Evolutionary conservation across 169 alveolate genomes (phyloP).

Genomic region (Plasmodium malariae): DNA sequence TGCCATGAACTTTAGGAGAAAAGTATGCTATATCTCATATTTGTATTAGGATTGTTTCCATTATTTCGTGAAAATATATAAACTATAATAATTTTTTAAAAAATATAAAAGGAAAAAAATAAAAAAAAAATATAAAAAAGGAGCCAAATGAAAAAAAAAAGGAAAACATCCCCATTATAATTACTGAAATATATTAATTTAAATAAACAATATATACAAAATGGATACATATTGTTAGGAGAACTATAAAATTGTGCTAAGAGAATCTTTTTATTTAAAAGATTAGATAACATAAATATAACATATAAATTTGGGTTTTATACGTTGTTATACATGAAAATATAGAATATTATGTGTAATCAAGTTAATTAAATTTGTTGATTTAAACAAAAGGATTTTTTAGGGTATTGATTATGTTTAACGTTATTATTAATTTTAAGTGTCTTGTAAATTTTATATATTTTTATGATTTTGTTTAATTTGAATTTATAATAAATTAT

Average conservation of each 20-base stretch:
- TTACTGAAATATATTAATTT: no score
- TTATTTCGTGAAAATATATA: background rate
- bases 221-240: background rate
- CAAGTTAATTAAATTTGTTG: slow-evolving; percentile 9
- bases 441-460: background rate
- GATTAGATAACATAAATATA: background rate
- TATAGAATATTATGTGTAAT: background rate
- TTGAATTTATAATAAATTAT: slow-evolving; percentile 6
- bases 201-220: background rate
- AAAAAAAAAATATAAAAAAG: no score
- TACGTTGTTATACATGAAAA: background rate
- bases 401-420: background rate
- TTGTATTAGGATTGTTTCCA: background rate
- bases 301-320: background rate
- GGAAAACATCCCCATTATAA: background rate
- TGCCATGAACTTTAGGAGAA: background rate
- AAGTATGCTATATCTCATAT: background rate
- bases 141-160: no score
- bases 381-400: background rate
- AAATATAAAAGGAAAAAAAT: no score
- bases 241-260: background rate
- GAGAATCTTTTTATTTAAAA: background rate
- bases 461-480: slow-evolving; percentile 6
- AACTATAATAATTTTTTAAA: background rate
- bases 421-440: background rate